Base-by-base conservation (phyloP, 2,329 filamentous ascomycete species). In the Leptographium lundbergii region DNA sequence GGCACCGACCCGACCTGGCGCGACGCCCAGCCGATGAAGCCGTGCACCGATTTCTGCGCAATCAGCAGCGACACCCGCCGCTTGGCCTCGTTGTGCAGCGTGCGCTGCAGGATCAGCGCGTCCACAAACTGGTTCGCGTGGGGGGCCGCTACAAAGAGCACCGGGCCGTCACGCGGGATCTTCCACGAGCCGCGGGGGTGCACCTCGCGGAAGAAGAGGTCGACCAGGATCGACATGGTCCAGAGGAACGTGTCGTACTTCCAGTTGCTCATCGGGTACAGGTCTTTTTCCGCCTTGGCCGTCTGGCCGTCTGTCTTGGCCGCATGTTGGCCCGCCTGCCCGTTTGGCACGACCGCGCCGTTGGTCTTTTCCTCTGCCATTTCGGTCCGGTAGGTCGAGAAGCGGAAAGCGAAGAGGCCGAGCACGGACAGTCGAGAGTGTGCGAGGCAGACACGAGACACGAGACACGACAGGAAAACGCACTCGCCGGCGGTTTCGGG, bases 121-220 rank as follows among this genome's bases (percentile, higher is more conserved):
- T 99, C 94, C 69, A 97, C 91, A 66, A 99, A 99, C 86, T 96
- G 90, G 71, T 99, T 99, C 61, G 92, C 92, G 77, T 99, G 94
- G 65, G 94, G 94, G 58, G 92, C 94, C 52, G 91, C 94, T 65
- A 99, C 94, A 68, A 99, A 94, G 61, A 99, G 89, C 63, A 99
- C 83, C 1, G 94, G 91, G 0, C 91, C 94, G 63, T 84, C 81
- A 67, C 87, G 85, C 52, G 94, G 94, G 52, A 99, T 88, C 72
- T 91, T 92, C 91, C 94, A 99, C 63, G 91, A 89, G 65, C 91
- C 91, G 64, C 94, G 83, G 14, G 94, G 94, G 70, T 97, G 91
- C 19, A 99, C 90, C 74, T 99, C 94, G 66, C 94, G 87, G 77
- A 99, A 99, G 82, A 99, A 99, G 65, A 96, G 84, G 73, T 99